Evolutionary conservation across 2,329 filamentous ascomycete genomes (phyloP), one percentile per base, ranked within the genome.

Genomic region (Mycosphaerella sp.): DNA sequence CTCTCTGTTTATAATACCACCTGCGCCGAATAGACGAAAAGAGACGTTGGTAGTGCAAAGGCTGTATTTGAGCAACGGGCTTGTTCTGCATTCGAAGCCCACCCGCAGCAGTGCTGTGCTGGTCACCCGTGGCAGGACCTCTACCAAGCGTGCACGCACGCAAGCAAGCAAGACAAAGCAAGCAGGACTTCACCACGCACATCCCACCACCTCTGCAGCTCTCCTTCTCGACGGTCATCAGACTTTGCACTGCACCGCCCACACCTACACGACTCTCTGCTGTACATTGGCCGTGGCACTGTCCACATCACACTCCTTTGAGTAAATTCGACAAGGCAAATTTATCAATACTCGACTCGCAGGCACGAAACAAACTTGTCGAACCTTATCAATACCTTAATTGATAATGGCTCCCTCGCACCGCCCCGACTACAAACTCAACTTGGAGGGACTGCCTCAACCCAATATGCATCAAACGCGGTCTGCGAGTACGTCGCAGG

Each of bases 331-430:
- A 34, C 17, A 39, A 48, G 36, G 45, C 45, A 48, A 37, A 48
- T 48, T 27, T 41, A 48, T 25, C 41, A 48, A 48, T 12, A 34
- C 13, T 25, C 21, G 36, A 35, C 35, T 49, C 46, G 17, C 45
- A 37, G 43, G 41, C 32, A 47, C 55, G 57, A 59, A 55, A 55
- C 54, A 44, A 37, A 5, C 49, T 47, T 45, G 17, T 40, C 45
- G 51, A 53, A 56, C 56, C 59, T 48, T 48, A 48, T 48, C 45
- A 48, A 48, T 48, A 48, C 30, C 45, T 63, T 87, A 89, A 89
- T 89, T 77, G 80, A 89, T 91, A 89, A 95, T 95, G 89, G 86
- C 87, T 78, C 87, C 81, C 74, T 69, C 75, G 52, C 79, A 85
- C 71, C 85, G 89, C 80, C 82, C 87, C 66, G 88, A 95, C 70